Evolutionary conservation across 1,139 yeast genomes (phyloP), one percentile per base, ranked within the genome.

Genomic region (Magnusiomyces magnusii): DNA sequence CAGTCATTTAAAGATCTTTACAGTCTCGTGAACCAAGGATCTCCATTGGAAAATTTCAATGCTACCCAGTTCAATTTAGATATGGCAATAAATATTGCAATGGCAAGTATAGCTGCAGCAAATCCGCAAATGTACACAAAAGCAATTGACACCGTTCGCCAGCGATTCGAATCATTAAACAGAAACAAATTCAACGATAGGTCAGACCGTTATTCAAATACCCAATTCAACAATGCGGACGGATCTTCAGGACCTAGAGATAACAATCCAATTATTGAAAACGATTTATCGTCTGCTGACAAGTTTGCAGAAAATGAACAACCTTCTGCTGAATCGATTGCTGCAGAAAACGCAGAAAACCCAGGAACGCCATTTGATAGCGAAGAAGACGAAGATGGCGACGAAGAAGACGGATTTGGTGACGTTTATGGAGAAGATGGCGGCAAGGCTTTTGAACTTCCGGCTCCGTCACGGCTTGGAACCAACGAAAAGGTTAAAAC

Each of bases 41-140:
- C 86, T 69, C 83, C 85, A 54, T 71, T 85, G 54, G 80, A 83
- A 31, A 77, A 79, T 55, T 86, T 89, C 67, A 93, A 91, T 70
- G 81, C 90, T 56, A 79, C 88, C 7, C 75, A 81, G 9, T 75
- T 92, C 19, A 87, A 95, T 1, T 80, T 79, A 44, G 82, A 84
- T 59, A 77, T 86, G 2, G 80, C 90, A 58, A 79, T 80, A 41
- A 80, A 82, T 53, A 85, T 86, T 79, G 88, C 86, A 24, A 75
- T 83, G 60, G 80, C 82, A 51, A 91, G 87, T 1, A 77, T 86
- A 66, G 76, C 77, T 55, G 79, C 79, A 49, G 82, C 83, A 0
- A 80, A 82, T 57, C 75, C 79, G 0, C 76, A 76, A 10, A 80
- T 78, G 61, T 76, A 93, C 53, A 76, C 82, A n/a, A 82, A 83